Evolutionary conservation across 2,329 filamentous ascomycete species (phyloP).

Genomic region (Aaosphaeria arxii): DNA sequence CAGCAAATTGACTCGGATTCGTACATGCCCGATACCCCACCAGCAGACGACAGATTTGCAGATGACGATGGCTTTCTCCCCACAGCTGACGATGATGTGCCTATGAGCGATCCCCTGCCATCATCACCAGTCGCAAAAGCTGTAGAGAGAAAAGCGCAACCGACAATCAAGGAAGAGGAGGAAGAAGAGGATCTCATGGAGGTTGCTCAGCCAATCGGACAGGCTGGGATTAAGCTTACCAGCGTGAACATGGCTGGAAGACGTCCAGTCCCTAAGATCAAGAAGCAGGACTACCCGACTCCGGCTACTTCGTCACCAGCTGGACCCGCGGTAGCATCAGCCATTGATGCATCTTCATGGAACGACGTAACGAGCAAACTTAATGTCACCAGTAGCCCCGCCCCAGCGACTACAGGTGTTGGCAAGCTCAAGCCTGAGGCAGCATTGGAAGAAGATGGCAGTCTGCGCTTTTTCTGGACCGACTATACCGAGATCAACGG

Average conservation of each 20-base stretch:
- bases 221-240: conserved; percentile 58
- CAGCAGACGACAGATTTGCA: conserved; percentile 33
- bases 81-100: conserved; percentile 61
- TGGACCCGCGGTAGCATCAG: conserved; percentile 53
- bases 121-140: conserved; percentile 85
- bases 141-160: conserved; percentile 65
- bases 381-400: conserved; percentile 76
- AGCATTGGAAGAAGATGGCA: conserved; percentile 91
- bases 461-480: conserved; percentile 91
- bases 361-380: conserved; percentile 81
- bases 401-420: conserved; percentile 59
- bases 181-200: conserved; percentile 82
- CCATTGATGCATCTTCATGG: conserved; percentile 81
- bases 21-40: conserved; percentile 43
- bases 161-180: conserved; percentile 57
- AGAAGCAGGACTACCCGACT: conserved; percentile 66
- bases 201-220: conserved; percentile 71
- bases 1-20: conserved; percentile 36
- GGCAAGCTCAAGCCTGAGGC: conserved; percentile 82
- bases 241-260: conserved; percentile 85
- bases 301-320: conserved; percentile 75
- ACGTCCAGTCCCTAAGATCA: conserved; percentile 69
- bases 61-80: conserved; percentile 57
- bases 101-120: conserved; percentile 77
- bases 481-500: conserved; percentile 94